Percentiles rank a stretch among this genome's conserved stretches.
These are phyloP conservation scores for Ricinus communis DNA, from an alignment of 345 rosid species.

Conservation along the genomic window DNA sequence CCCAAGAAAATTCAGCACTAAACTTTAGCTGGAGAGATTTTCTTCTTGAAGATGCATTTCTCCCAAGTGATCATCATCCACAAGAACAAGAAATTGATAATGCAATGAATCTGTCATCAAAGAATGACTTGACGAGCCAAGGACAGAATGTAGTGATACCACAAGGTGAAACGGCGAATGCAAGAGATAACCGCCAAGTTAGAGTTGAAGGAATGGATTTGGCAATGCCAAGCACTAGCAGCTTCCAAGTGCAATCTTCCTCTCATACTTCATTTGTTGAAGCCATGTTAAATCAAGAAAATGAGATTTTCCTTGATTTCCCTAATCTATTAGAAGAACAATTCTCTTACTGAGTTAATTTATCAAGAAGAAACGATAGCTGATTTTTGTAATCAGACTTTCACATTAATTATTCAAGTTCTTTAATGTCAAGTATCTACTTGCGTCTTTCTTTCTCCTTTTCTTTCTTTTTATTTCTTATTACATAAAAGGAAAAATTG, in stretches of 20 bases:
- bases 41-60: conserved; percentile 58
- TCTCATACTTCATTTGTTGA: conserved; percentile 54
- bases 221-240: too few species aligned
- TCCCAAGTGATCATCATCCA: conserved; percentile 24
- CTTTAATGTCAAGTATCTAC: background rate
- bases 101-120: conserved; percentile 29
- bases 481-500: too few species aligned
- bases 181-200: background rate
- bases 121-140: conserved; percentile 20
- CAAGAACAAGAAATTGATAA: conserved; percentile 23
- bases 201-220: conserved; percentile 23
- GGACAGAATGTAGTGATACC: background rate
- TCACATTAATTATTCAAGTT: background rate
- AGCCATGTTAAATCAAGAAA: conserved; percentile 57
- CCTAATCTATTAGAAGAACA: conserved; percentile 65
- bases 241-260: conserved; percentile 25
- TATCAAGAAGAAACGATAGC: too few species aligned
- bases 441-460: background rate
- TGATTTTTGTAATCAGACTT: background rate
- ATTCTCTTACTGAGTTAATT: conserved; percentile 27
- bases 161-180: background rate
- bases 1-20: conserved; percentile 35
- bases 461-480: too few species aligned
- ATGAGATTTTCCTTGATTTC: conserved; percentile 64
- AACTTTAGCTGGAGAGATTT: conserved; percentile 78